These are phyloP conservation scores for Colletotrichum euphorbiae DNA, from an alignment of 2,329 filamentous ascomycete species.

Conservation along the genomic window DNA sequence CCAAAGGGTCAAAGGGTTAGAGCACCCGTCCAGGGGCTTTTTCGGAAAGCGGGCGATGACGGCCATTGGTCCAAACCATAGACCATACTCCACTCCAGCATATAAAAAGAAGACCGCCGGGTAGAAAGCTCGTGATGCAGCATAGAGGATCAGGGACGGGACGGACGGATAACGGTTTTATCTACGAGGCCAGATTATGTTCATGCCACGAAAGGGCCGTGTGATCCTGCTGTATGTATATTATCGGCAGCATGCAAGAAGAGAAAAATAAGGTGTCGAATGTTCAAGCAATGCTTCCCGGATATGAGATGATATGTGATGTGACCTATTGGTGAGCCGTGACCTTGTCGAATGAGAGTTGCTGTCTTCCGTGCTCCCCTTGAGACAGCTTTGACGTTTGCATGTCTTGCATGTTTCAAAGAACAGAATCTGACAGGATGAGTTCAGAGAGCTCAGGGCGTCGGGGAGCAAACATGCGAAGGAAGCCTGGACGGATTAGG, in stretches of 20 bases:
- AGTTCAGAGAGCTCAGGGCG: background rate
- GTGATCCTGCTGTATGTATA: constrained; percentile 41
- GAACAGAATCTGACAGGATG: background rate
- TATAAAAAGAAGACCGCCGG: constrained; percentile 38
- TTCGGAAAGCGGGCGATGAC: constrained; percentile 38
- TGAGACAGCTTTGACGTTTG: background rate
- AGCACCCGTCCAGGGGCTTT: constrained; percentile 19
- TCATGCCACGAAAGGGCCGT: constrained; percentile 31
- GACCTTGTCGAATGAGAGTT: background rate
- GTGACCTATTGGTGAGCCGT: background rate
- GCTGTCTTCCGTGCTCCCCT: background rate
- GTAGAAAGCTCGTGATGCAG: constrained; percentile 31
- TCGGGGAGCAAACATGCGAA: too few species aligned
- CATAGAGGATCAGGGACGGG: constrained; percentile 40
- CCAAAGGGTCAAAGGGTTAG: constrained; percentile 33
- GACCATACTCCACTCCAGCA: constrained; percentile 41
- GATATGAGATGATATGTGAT: background rate
- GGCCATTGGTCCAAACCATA: constrained; percentile 36
- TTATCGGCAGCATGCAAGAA: constrained; percentile 35
- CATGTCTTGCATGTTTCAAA: constrained; percentile 3
- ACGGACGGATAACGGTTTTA: constrained; percentile 15
- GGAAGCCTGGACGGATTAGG: too few species aligned
- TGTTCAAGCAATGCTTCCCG: background rate
- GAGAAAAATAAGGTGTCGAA: constrained; percentile 17
- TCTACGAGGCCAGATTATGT: constrained; percentile 32